phyloP scores from a whole-genome alignment of 2,329 filamentous ascomycete species.

The Fusarium siculi region DNA sequence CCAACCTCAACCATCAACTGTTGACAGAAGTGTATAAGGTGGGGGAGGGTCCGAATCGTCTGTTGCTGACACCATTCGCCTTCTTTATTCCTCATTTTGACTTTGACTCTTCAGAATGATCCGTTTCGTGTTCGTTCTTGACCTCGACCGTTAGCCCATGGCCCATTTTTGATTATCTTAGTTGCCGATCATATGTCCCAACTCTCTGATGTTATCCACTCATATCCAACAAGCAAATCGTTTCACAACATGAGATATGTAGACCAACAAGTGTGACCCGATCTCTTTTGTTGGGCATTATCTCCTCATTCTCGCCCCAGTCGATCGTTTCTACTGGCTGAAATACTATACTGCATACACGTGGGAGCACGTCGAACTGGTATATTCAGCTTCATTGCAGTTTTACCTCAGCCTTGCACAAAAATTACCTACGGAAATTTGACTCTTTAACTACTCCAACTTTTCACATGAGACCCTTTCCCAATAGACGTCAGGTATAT shows the following conservation, averaged over 20 bases:
- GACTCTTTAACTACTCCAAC: constrained; percentile 14
- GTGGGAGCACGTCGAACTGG: not conserved
- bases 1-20: not conserved
- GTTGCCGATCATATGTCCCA: constrained; percentile 3
- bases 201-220: not conserved
- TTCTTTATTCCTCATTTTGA: constrained; percentile 7
- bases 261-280: not conserved
- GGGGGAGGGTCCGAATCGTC: constrained; percentile 10
- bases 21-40: not conserved
- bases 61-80: constrained; percentile 35
- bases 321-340: not conserved
- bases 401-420: not conserved
- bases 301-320: not conserved
- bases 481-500: constrained; percentile 34
- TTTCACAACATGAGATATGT: not conserved
- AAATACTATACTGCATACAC: not conserved
- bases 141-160: constrained; percentile 12
- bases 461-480: constrained; percentile 19
- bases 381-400: not conserved
- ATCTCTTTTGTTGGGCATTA: not conserved
- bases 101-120: not conserved
- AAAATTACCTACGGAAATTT: not conserved
- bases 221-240: not conserved
- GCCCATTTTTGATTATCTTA: constrained; percentile 32
- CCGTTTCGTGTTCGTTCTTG: constrained; percentile 18